Percentiles rank a stretch among this genome's conserved stretches.
phyloP scores from a whole-genome alignment of 73 alveolate genomes.

The Stentor coeruleus region DNA sequence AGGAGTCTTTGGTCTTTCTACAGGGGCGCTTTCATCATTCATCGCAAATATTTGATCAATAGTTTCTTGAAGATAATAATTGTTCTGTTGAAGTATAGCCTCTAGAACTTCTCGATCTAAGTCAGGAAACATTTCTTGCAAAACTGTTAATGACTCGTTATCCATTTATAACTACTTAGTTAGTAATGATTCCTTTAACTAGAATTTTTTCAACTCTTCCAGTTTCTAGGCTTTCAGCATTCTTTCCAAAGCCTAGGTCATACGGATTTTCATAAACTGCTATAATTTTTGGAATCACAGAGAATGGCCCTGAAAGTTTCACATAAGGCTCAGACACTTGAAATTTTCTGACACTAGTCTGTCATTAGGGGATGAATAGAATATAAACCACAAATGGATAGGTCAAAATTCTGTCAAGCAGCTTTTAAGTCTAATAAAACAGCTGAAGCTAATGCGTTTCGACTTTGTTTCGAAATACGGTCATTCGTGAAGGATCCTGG shows the following conservation, averaged over 20 bases:
- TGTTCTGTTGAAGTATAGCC: too few species aligned
- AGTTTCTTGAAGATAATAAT: too few species aligned
- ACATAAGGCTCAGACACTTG: conserved; percentile 28
- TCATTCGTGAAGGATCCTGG: not conserved
- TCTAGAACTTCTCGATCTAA: too few species aligned
- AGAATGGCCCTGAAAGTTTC: conserved; percentile 20
- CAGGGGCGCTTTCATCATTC: too few species aligned
- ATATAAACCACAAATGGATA: too few species aligned
- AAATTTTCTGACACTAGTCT: not conserved
- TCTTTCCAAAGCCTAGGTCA: conserved; percentile 23
- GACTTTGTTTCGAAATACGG: not conserved
- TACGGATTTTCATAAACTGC: conserved; percentile 19
- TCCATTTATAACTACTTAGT: not conserved
- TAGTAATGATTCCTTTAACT: conserved; percentile 2
- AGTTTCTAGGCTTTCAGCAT: not conserved
- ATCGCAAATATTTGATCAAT: too few species aligned
- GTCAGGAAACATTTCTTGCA: too few species aligned
- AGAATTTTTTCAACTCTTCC: conserved; percentile 4
- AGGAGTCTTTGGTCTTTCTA: too few species aligned
- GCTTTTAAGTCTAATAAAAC: conserved; percentile 7
- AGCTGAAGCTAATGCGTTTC: not conserved
- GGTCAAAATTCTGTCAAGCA: not conserved
- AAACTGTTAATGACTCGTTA: not conserved
- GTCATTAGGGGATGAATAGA: too few species aligned
- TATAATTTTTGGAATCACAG: conserved; percentile 14